Base-by-base conservation (phyloP, 805 yeast species). In the Nakazawaea sp. region DNA sequence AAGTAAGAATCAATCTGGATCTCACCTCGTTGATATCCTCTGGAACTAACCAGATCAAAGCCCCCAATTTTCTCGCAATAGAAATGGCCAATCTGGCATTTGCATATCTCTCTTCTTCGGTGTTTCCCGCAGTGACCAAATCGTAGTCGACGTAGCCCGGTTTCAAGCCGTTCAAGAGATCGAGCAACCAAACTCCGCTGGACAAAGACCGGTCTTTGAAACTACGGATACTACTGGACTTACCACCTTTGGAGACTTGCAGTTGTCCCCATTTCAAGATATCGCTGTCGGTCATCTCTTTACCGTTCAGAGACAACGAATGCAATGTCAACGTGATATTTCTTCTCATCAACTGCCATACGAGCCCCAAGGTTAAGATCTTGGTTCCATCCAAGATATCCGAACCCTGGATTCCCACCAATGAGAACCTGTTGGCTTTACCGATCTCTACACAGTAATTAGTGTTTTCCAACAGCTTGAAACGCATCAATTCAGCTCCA, bases 31-130 rank as follows among this genome's bases (percentile, higher is more conserved):
- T 84, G 53, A 92, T 92, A 65, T 92, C 98, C 61, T 92, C 98
- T n/a, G 98, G 98, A n/a, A 92, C 96, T 49, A 92, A 72, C 97
- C 97, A 92, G 53, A 92, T 92, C 57, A 92, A 76, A 28, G 96
- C 98, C 44, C 98, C 98, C 49, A 92, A 67, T 62, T 92, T 92
- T 73, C 98, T 83, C 25, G 98, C 98, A 53, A 92, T 92, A 2
- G 97, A 92, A 56, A 92, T 92, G 16, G 98, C 98, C 58, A 92
- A 74, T 67, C 86, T 83, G 16, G 97, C 98, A 58, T 92, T 92
- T 28, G 95, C 95, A 55, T 87, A 87, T 55, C 72, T 75, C 46
- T 90, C 96, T 43, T 87, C 96, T 13, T 82, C 92, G 25, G 83
- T 78, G 29, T 62, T 58, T 29, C 95, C 95, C 35, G 79, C 74